Evolutionary conservation across 495 filamentous ascomycete species (phyloP).

Genomic region (Penicillium lividum): DNA sequence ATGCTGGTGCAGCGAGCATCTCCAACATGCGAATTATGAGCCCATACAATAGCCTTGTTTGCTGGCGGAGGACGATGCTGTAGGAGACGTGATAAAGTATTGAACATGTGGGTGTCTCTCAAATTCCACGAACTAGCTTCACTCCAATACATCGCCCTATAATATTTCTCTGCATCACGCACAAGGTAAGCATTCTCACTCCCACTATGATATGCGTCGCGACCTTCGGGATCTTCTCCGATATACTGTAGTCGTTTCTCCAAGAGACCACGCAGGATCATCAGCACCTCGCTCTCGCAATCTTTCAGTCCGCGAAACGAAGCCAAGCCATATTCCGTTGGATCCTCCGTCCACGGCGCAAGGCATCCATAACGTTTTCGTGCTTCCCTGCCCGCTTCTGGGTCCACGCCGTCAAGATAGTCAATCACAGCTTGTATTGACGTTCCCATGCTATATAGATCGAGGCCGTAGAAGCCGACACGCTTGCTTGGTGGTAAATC

Average conservation of each 20-base stretch:
- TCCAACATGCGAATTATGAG: constrained; percentile 62
- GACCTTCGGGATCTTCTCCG: constrained; percentile 28
- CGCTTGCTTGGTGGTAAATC: constrained; percentile 31
- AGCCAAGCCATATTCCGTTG: constrained; percentile 53
- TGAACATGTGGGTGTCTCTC: constrained; percentile 60
- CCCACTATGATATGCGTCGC: constrained; percentile 53
- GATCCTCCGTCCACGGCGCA: constrained; percentile 54
- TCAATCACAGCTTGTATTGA: constrained; percentile 54
- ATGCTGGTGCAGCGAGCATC: constrained; percentile 59
- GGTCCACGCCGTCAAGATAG: constrained; percentile 54
- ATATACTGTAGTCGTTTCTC: constrained; percentile 46
- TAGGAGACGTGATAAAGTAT: constrained; percentile 51
- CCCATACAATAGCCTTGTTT: constrained; percentile 59
- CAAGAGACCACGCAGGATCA: constrained; percentile 49
- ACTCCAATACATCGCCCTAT: constrained; percentile 60
- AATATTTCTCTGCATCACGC: constrained; percentile 58
- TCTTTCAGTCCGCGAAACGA: constrained; percentile 45
- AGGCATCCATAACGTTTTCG: constrained; percentile 49
- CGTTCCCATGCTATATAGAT: constrained; percentile 55
- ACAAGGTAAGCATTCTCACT: constrained; percentile 60
- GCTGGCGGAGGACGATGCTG: constrained; percentile 37
- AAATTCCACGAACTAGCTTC: constrained; percentile 57
- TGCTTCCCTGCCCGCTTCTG: constrained; percentile 46
- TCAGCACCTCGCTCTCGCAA: constrained; percentile 51
- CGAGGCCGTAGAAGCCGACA: constrained; percentile 55